These are phyloP conservation scores for Penicillium simplicissimum DNA, from an alignment of 495 filamentous ascomycete genomes.

Conservation along the genomic window DNA sequence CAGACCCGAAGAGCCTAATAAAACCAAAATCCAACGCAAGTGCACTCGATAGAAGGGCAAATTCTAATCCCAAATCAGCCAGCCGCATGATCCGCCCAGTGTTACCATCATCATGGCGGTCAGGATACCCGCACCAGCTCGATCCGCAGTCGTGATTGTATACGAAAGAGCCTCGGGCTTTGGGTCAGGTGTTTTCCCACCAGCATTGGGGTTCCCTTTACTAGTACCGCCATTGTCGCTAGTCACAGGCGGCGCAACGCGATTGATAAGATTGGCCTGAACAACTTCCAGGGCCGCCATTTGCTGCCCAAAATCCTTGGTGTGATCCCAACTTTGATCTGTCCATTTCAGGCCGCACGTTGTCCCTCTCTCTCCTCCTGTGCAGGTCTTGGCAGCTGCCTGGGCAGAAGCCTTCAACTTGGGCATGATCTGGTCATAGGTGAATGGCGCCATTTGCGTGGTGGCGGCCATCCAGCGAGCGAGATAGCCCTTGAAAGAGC, in stretches of 20 bases:
- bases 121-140: constrained; percentile 37
- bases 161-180: constrained; percentile 18
- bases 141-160: constrained; percentile 31
- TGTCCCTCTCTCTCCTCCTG: constrained; percentile 52
- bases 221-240: constrained; percentile 73
- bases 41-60: neutral
- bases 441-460: constrained; percentile 71
- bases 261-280: constrained; percentile 57
- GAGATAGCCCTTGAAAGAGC: constrained; percentile 84
- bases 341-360: constrained; percentile 70
- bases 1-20: neutral
- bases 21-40: neutral
- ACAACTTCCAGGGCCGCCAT: constrained; percentile 71
- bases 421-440: constrained; percentile 59
- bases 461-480: constrained; percentile 76
- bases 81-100: constrained; percentile 33
- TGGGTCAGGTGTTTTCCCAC: constrained; percentile 30
- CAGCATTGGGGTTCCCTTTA: constrained; percentile 67
- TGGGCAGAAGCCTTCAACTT: constrained; percentile 63
- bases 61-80: constrained; percentile 35
- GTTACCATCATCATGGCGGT: constrained; percentile 33
- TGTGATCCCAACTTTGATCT: constrained; percentile 52
- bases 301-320: constrained; percentile 66
- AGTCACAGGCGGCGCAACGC: constrained; percentile 58
- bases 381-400: constrained; percentile 71